Evolutionary conservation across 2,329 filamentous ascomycete genomes (phyloP), one percentile per base, ranked within the genome.

Genomic region (Aspergillus vadensis): DNA sequence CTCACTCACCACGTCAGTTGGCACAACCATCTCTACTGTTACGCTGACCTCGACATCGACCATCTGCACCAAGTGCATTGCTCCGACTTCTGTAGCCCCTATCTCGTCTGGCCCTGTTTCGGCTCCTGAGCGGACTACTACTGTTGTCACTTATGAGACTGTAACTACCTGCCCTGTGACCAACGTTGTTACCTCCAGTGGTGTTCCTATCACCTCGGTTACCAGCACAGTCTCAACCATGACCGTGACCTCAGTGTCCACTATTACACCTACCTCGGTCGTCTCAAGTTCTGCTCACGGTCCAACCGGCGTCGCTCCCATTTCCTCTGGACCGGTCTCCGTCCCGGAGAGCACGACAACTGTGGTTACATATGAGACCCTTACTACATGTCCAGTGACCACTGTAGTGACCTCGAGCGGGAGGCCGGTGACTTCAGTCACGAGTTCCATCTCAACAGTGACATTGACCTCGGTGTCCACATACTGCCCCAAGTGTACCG

Each of bases 11-110:
- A 72, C 86, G 52, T 75, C 83, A 21, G 69, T 85, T 55, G 81
- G 80, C 62, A 85, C 83, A 67, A 88, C 85, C 39, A 70, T 86
- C 71, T 87, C 84, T 77, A 85, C 78, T 21, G 69, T 70, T n/a
- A 71, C 68, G 15, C 43, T 72, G 51, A 74, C 70, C 9, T 67
- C 68, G 8, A 68, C 70, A 15, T 63, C 68, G 9, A 71, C 71
- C 14, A 52, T 73, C 58, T 69, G 70, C 68, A 61, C 64, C 10
- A 32, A 57, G n/a, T 63, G 62, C 56, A 49, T 67, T 44, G 61
- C 50, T 32, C 30, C 32, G 5, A 39, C 41, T 21, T 44, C 63
- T 8, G 49, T 57, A 7, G 61, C 63, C 1, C 61, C 70, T 6
- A 65, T 59, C 38, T 52, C 62, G 17, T 48, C 52, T 27, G 52